Percentiles rank a stretch among this genome's conserved stretches.
phyloP scores from a whole-genome alignment of 768 basidiomycete species.

The Leccinum aurantiacum region DNA sequence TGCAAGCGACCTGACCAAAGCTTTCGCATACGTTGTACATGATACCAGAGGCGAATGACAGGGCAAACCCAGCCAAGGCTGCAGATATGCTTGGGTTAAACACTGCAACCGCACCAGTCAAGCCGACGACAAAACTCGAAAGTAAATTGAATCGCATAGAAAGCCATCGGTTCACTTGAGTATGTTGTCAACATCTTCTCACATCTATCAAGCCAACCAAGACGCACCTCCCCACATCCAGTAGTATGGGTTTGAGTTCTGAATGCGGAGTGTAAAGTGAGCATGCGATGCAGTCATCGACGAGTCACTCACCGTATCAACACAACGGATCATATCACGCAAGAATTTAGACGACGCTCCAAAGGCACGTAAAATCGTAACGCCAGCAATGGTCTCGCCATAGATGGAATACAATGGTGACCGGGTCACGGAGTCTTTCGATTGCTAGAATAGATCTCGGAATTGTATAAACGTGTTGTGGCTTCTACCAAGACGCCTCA shows the following conservation, averaged over 20 bases:
- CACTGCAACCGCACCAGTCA: slow-evolving; percentile 67
- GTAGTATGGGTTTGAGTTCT: slow-evolving; percentile 74
- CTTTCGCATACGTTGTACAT: slow-evolving; percentile 54
- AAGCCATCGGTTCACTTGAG: slow-evolving; percentile 84
- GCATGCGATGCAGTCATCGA: neutral
- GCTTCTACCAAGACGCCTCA: slow-evolving; percentile 68
- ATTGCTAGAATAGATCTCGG: neutral
- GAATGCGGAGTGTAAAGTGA: neutral
- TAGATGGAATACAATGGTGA: slow-evolving; percentile 50
- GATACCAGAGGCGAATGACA: slow-evolving; percentile 80
- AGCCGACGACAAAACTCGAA: slow-evolving; percentile 69
- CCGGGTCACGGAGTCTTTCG: slow-evolving; percentile 46
- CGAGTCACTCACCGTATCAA: slow-evolving; percentile 63
- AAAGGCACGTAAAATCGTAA: slow-evolving; percentile 71
- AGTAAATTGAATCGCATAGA: slow-evolving; percentile 85
- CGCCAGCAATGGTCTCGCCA: slow-evolving; percentile 51
- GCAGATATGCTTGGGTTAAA: slow-evolving; percentile 72
- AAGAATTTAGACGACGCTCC: slow-evolving; percentile 86
- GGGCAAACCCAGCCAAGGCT: slow-evolving; percentile 80
- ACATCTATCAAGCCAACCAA: neutral
- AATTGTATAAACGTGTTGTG: neutral
- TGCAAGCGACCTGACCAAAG: neutral
- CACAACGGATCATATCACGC: slow-evolving; percentile 78
- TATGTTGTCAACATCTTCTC: slow-evolving; percentile 10
- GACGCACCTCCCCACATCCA: slow-evolving; percentile 86